Evolutionary conservation across 2,329 filamentous ascomycete genomes (phyloP).

Genomic region (Fusarium sp.): DNA sequence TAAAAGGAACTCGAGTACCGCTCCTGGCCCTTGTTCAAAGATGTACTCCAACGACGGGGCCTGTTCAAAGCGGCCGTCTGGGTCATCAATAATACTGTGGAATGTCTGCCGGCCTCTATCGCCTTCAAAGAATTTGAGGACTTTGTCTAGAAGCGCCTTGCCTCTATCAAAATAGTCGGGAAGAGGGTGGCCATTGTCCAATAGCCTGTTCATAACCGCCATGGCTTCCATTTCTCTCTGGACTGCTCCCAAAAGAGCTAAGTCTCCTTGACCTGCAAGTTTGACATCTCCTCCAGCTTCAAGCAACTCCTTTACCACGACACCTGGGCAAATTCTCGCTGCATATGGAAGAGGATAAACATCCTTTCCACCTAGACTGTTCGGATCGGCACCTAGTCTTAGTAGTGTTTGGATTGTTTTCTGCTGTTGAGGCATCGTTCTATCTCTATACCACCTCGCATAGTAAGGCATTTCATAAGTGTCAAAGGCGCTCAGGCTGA

Average conservation of each 20-base stretch:
- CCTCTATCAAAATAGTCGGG: background rate
- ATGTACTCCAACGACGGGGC: background rate
- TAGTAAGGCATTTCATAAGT: background rate
- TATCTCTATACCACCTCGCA: background rate
- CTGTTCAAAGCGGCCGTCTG: background rate
- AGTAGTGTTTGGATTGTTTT: background rate
- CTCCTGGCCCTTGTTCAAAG: constrained; percentile 9
- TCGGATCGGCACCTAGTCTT: background rate
- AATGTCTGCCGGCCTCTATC: background rate
- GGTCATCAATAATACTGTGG: background rate
- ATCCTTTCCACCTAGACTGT: background rate
- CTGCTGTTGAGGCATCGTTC: background rate
- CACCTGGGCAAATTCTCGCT: background rate
- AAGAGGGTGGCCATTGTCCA: background rate
- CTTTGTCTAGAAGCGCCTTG: background rate
- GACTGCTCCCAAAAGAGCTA: background rate
- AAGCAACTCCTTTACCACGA: background rate
- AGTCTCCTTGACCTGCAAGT: background rate
- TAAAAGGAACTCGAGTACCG: background rate
- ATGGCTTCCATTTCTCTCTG: background rate
- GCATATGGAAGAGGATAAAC: constrained; percentile 2
- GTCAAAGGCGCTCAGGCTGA: background rate
- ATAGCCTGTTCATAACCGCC: background rate
- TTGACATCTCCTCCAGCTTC: constrained; percentile 13
- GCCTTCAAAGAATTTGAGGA: background rate